Conservation (phyloP, 768 basidiomycete genomes). For the Hygrocybe punicea region DNA sequence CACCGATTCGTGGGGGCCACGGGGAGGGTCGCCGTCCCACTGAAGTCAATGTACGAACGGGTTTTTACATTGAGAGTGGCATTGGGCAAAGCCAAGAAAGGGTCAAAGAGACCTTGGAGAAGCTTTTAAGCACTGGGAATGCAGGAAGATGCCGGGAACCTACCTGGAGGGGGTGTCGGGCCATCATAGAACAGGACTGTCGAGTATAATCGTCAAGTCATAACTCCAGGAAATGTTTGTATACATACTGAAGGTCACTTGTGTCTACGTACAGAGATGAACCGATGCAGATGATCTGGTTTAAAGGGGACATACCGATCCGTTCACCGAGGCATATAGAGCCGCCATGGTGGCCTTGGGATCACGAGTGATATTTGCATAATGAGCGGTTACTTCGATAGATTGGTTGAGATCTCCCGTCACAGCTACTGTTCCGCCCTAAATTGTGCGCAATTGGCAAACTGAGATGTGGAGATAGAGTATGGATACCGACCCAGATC, state of each 20-base stretch:
- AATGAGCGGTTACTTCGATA: slow-evolving; percentile 36
- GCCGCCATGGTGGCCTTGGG: slow-evolving; percentile 51
- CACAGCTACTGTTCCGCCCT: slow-evolving; percentile 50
- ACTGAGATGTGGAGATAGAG: background rate
- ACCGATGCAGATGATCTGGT: background rate
- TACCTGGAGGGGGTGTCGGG: slow-evolving; percentile 45
- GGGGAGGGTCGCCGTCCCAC: slow-evolving; percentile 37
- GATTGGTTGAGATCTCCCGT: slow-evolving; percentile 21
- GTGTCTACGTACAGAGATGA: background rate
- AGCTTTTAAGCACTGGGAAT: background rate
- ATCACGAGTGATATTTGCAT: slow-evolving; percentile 43
- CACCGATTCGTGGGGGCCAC: slow-evolving; percentile 28
- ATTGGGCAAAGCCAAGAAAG: slow-evolving; percentile 44
- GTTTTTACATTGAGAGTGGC: slow-evolving; percentile 39
- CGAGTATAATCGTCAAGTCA: slow-evolving; percentile 22
- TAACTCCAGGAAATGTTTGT: background rate
- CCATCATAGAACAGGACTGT: slow-evolving; percentile 57
- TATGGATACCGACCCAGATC: slow-evolving; percentile 51
- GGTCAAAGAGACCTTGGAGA: slow-evolving; percentile 41
- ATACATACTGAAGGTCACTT: background rate
- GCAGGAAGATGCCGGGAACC: background rate
- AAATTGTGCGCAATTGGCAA: background rate
- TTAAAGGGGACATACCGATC: slow-evolving; percentile 4
- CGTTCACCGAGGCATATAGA: slow-evolving; percentile 39
- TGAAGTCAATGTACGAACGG: slow-evolving; percentile 40